These are phyloP conservation scores for Sanghuangporus sanghuang DNA, from an alignment of 1,284 basidiomycete species.

Conservation along the genomic window DNA sequence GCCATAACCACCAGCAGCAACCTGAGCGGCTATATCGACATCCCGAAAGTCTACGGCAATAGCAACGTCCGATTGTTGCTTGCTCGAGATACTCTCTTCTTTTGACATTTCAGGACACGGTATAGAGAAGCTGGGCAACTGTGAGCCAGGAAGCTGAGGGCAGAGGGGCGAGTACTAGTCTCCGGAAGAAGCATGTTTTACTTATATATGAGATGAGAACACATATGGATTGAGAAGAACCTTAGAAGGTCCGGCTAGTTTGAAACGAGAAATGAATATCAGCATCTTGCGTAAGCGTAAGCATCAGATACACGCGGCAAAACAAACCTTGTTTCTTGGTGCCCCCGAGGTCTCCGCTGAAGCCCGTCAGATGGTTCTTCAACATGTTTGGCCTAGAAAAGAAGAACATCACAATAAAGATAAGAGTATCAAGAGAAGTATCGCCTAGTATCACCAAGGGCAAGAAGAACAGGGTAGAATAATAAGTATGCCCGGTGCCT, in stretches of 20 bases:
- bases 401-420: background rate
- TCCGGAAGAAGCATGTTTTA: background rate
- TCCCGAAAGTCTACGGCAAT: conserved; percentile 26
- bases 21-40: conserved; percentile 42
- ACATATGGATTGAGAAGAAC: background rate
- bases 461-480: background rate
- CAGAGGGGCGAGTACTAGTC: background rate
- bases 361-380: background rate
- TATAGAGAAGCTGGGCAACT: background rate
- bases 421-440: background rate
- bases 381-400: background rate
- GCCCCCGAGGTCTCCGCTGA: background rate
- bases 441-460: background rate
- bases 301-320: background rate
- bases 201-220: background rate
- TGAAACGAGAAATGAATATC: background rate
- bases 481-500: background rate
- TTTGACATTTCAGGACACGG: conserved; percentile 3
- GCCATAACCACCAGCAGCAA: conserved; percentile 29
- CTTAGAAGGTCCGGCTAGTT: conserved; percentile 1
- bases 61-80: background rate
- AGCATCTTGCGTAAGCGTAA: background rate
- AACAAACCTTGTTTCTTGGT: background rate
- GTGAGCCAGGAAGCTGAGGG: background rate
- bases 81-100: background rate